A percentile compares a stretch with the other conserved stretches of the same genome.
Evolutionary conservation across 2,329 filamentous ascomycete species (phyloP).

Genomic region (Coniochaeta sp.): DNA sequence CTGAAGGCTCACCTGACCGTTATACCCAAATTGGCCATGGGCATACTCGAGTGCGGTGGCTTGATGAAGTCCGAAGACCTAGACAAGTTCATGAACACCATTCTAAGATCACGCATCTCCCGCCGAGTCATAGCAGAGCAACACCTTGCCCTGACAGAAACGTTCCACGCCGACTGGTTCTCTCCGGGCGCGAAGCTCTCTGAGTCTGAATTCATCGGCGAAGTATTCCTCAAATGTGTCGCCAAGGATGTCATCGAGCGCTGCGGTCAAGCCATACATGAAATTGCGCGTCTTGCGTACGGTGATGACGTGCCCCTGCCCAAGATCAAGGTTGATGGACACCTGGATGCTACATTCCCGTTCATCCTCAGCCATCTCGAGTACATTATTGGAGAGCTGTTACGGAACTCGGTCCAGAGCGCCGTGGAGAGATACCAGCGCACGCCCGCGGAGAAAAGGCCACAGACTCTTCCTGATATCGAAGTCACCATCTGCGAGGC

Average conservation of each 20-base stretch:
- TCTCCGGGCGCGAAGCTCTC: constrained; percentile 69
- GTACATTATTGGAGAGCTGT: constrained; percentile 91
- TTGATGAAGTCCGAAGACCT: constrained; percentile 74
- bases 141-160: constrained; percentile 89
- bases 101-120: constrained; percentile 86
- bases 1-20: constrained; percentile 85
- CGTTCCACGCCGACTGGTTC: constrained; percentile 85
- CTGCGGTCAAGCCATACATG: constrained; percentile 68
- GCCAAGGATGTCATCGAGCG: constrained; percentile 82
- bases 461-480: constrained; percentile 55
- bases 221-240: constrained; percentile 90
- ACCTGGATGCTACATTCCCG: constrained; percentile 84
- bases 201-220: constrained; percentile 80
- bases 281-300: constrained; percentile 68
- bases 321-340: constrained; percentile 74
- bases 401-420: constrained; percentile 91
- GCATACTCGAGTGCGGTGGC: constrained; percentile 81
- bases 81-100: constrained; percentile 91
- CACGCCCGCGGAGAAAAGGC: constrained; percentile 29
- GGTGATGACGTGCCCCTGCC: constrained; percentile 66
- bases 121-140: constrained; percentile 96
- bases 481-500: constrained; percentile 93
- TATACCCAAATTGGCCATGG: constrained; percentile 91
- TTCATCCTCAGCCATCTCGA: constrained; percentile 95
- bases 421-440: constrained; percentile 66